These are phyloP conservation scores for Bipolaris zeicola DNA, from an alignment of 2,329 filamentous ascomycete species.

Conservation along the genomic window DNA sequence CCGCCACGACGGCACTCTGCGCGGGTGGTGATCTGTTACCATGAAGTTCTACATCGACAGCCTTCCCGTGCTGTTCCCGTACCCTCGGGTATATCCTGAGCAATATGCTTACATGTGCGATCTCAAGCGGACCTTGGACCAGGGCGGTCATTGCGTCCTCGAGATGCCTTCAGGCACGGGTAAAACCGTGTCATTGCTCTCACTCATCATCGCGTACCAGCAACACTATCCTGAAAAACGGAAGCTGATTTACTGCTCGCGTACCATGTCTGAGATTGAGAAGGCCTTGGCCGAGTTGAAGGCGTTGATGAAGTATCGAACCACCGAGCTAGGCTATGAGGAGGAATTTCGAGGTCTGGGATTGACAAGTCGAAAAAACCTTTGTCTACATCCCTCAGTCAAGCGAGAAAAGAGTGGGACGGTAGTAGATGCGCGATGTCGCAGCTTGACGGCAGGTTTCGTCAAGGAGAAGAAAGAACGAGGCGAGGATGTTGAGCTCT, in stretches of 20 bases:
- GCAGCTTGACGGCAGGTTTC: slow-evolving; percentile 94
- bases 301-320: slow-evolving; percentile 90
- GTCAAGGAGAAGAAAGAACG: slow-evolving; percentile 97
- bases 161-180: slow-evolving; percentile 99
- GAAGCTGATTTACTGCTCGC: slow-evolving; percentile 98
- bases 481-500: slow-evolving; percentile 91
- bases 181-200: slow-evolving; percentile 94
- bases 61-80: slow-evolving; percentile 74
- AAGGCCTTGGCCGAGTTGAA: slow-evolving; percentile 93
- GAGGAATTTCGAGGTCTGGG: slow-evolving; percentile 95
- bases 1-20: slow-evolving; percentile 28
- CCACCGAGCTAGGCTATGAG: slow-evolving; percentile 83
- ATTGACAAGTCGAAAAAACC: slow-evolving; percentile 93
- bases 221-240: slow-evolving; percentile 89
- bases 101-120: slow-evolving; percentile 75
- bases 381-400: slow-evolving; percentile 94
- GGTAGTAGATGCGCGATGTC: slow-evolving; percentile 92
- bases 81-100: slow-evolving; percentile 72
- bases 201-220: slow-evolving; percentile 95
- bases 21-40: slow-evolving; percentile 40
- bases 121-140: slow-evolving; percentile 88
- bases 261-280: slow-evolving; percentile 99
- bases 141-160: slow-evolving; percentile 90
- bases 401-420: slow-evolving; percentile 94
- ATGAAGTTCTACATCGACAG: slow-evolving; percentile 84